phyloP scores from a whole-genome alignment of 352 stramenopile species.

The Pythium phragmiticola region DNA sequence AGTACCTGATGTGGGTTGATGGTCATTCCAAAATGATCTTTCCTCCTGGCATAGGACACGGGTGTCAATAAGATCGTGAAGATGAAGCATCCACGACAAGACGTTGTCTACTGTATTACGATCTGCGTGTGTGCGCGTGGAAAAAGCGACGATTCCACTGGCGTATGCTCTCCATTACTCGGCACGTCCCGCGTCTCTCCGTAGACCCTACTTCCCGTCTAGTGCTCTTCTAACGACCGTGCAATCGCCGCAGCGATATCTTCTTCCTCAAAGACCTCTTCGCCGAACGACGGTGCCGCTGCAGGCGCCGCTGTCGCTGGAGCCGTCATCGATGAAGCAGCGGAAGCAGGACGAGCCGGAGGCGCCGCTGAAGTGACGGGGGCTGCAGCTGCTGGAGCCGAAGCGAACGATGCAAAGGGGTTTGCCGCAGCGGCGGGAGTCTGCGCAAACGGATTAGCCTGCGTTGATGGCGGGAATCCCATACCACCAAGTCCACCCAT shows the following conservation, averaged over 20 bases:
- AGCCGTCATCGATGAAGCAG: conserved; percentile 18
- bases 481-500: conserved; percentile 16
- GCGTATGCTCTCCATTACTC: too few relatives aligned
- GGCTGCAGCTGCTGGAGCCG: conserved; percentile 21
- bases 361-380: conserved; percentile 17
- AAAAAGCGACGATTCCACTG: too few relatives aligned
- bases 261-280: conserved; percentile 61
- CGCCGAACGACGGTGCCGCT: conserved; percentile 11
- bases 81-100: neutral
- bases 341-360: conserved; percentile 19
- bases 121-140: neutral
- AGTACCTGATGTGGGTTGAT: conserved; percentile 6
- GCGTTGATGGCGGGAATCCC: conserved; percentile 20
- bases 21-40: neutral
- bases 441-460: conserved; percentile 42
- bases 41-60: neutral
- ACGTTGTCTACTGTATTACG: neutral
- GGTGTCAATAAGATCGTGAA: neutral
- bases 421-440: conserved; percentile 10
- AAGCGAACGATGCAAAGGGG: conserved; percentile 33
- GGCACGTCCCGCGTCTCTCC: neutral
- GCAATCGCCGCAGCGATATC: conserved; percentile 80
- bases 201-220: conserved; percentile 7
- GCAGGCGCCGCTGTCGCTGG: conserved; percentile 4
- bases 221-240: conserved; percentile 73